Evolutionary conservation across 2,329 filamentous ascomycete genomes (phyloP).

Genomic region (Elsinoe batatas): DNA sequence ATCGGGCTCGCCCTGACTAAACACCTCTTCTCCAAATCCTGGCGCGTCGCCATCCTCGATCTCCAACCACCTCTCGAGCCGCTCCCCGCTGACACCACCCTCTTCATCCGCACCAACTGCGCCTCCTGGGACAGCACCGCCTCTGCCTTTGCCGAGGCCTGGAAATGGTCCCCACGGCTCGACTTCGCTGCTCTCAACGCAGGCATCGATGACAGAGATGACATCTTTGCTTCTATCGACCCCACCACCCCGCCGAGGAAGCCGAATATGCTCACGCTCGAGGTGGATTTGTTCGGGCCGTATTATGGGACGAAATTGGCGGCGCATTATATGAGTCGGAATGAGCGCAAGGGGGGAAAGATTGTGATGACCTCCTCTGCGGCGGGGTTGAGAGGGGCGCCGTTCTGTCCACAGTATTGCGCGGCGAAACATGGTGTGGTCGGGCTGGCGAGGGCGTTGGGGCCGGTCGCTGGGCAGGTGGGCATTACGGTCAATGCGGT

Average conservation of each 20-base stretch:
- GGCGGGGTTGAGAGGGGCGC: constrained; percentile 27
- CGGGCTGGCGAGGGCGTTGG: constrained; percentile 30
- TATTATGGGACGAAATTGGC: constrained; percentile 31
- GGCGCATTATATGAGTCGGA: constrained; percentile 28
- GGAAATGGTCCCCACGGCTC: constrained; percentile 20
- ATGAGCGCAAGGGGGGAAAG: constrained; percentile 20
- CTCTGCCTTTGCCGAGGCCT: constrained; percentile 20
- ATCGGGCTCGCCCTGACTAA: constrained; percentile 36
- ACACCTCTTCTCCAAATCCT: constrained; percentile 31
- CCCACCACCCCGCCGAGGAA: constrained; percentile 21
- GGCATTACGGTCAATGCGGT: constrained; percentile 33
- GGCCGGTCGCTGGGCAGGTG: constrained; percentile 26
- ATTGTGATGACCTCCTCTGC: constrained; percentile 28
- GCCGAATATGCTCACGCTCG: constrained; percentile 27
- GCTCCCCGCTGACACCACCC: constrained; percentile 21
- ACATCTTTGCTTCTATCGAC: constrained; percentile 25
- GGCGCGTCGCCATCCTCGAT: constrained; percentile 37
- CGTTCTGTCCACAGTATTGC: constrained; percentile 32
- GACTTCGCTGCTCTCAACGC: constrained; percentile 27
- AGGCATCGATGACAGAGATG: constrained; percentile 29
- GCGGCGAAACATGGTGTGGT: constrained; percentile 35
- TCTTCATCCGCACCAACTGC: constrained; percentile 29
- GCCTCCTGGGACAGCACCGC: constrained; percentile 23
- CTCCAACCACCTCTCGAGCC: constrained; percentile 29
- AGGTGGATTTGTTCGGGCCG: constrained; percentile 26